phyloP scores from a whole-genome alignment of 805 yeast species.

The Candida sphagnicola region DNA sequence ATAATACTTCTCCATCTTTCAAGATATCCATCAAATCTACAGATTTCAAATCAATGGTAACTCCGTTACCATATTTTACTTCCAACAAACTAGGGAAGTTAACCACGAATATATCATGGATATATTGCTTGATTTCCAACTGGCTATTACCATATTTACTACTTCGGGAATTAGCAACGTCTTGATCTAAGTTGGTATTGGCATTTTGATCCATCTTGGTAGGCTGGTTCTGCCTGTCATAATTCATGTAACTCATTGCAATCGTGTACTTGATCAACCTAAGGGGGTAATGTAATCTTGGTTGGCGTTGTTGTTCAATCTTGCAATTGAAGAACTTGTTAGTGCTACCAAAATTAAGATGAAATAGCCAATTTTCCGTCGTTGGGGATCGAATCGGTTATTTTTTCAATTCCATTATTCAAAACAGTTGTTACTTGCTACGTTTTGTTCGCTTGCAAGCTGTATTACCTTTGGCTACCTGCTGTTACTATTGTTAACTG shows the following conservation, averaged over 20 bases:
- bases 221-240: conserved; percentile 6
- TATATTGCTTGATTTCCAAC: conserved; percentile 51
- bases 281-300: too few relatives aligned
- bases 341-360: too few relatives aligned
- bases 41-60: conserved; percentile 6
- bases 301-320: too few relatives aligned
- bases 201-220: conserved; percentile 17
- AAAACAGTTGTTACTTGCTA: too few relatives aligned
- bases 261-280: not conserved
- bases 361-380: not conserved
- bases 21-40: conserved; percentile 50
- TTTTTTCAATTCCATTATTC: not conserved
- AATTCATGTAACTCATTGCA: conserved; percentile 5
- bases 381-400: not conserved
- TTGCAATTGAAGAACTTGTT: too few relatives aligned
- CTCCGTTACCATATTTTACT: conserved; percentile 4
- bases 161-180: conserved; percentile 46
- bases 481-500: too few relatives aligned
- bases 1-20: conserved; percentile 53
- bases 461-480: too few relatives aligned
- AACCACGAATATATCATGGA: conserved; percentile 32
- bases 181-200: conserved; percentile 59
- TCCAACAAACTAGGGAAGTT: conserved; percentile 6
- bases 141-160: conserved; percentile 46
- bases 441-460: too few relatives aligned